These are phyloP conservation scores for Fusarium sp. DNA, from an alignment of 2,329 filamentous ascomycete genomes.

Conservation along the genomic window DNA sequence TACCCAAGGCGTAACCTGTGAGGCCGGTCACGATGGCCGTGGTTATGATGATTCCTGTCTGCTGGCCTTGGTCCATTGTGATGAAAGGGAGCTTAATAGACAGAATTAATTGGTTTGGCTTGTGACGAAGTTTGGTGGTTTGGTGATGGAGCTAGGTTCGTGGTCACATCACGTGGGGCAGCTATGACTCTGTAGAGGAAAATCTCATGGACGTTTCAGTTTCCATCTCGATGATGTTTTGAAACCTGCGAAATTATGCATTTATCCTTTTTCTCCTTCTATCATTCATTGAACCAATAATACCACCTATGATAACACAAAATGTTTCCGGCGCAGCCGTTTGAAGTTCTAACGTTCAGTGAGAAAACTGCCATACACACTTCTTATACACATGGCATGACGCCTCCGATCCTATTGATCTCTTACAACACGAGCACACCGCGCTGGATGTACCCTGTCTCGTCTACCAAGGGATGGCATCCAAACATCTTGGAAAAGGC, in stretches of 20 bases:
- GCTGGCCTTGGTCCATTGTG: conserved; percentile 56
- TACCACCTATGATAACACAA: not conserved
- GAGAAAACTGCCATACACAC: not conserved
- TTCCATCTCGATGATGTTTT: not conserved
- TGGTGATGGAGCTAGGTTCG: conserved; percentile 31
- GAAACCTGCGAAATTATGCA: not conserved
- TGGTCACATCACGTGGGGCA: conserved; percentile 39
- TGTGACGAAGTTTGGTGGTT: conserved; percentile 18
- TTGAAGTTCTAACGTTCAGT: not conserved
- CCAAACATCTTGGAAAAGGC: conserved; percentile 51
- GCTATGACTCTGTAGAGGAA: not conserved
- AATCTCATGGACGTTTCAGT: conserved; percentile 2
- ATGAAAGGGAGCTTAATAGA: not conserved
- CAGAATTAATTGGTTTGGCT: not conserved
- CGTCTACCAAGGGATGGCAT: conserved; percentile 53
- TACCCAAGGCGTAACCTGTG: conserved; percentile 82
- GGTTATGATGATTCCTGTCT: conserved; percentile 73
- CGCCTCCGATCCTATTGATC: too few relatives aligned
- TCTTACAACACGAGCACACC: conserved; percentile 48
- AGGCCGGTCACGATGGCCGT: conserved; percentile 80
- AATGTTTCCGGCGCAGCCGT: conserved; percentile 5
- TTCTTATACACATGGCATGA: not conserved
- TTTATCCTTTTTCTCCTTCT: not conserved
- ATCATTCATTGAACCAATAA: not conserved
- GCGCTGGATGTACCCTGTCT: conserved; percentile 50